Evolutionary conservation across 2,329 filamentous ascomycete genomes (phyloP), one percentile per base, ranked within the genome.

Genomic region (Nemania sp.): DNA sequence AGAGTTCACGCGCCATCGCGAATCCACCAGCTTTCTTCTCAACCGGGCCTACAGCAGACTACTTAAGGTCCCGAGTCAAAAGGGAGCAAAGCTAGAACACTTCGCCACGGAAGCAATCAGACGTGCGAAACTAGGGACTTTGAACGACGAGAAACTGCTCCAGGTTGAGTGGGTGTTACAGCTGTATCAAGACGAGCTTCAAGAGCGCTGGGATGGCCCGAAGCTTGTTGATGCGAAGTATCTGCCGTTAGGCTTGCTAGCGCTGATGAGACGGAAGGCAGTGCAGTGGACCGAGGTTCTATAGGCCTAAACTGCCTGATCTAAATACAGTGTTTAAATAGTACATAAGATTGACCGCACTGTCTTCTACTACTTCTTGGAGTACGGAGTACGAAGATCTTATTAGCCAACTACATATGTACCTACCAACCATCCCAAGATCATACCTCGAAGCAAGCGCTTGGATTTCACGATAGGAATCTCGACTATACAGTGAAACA

Each of bases 261-360:
- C 60, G 17, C 72, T 74, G 69, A 72, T 75, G 63, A 69, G 69
- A 53, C 68, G 64, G 14, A 73, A 70, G 63, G 72, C 67, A 55
- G 71, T 76, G 9, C 69, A 62, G 36, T 75, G 73, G 72, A 72
- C 71, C 51, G 73, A 73, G 72, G 67, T 72, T 3, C 55, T 74
- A 20, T 74, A 46, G 65, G 17, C 12, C 6, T 28, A 6, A 24
- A 20, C 24, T 40, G 2, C 34, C 42, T 24, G 12, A 41, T 20
- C 17, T 6, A 3, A 15, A 41, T 36, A 52, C 49, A 46, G 49
- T 52, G 2, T 9, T 4, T 20, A 0, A n/a, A n/a, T n/a, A n/a
- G n/a, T 23, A 47, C 42, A 14, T 31, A 14, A 4, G n/a, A 14
- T 5, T 31, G 4, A 31, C 28, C 9, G 34, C 26, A 52, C 49